These are phyloP conservation scores for Nitzschia putrida DNA, from an alignment of 108 stramenopile genomes.

Conservation along the genomic window DNA sequence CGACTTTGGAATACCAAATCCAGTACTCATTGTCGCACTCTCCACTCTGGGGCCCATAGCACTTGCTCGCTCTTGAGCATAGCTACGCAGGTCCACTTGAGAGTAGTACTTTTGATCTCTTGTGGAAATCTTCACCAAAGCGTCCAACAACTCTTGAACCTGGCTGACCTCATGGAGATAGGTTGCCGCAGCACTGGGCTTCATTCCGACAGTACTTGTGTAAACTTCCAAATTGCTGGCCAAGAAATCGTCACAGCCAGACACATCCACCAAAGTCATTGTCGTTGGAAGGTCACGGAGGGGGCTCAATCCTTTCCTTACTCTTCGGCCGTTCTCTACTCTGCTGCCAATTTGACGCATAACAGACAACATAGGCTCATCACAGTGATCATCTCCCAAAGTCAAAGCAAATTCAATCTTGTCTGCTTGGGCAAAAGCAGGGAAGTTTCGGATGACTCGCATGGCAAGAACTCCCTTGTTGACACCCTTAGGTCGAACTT, in stretches of 20 bases:
- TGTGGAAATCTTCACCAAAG: conserved; percentile 75
- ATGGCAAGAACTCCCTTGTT: conserved; percentile 89
- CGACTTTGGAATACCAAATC: conserved; percentile 27
- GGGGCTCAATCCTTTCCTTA: conserved; percentile 53
- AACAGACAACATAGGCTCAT: conserved; percentile 95
- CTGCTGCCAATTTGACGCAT: conserved; percentile 83
- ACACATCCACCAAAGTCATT: conserved; percentile 76
- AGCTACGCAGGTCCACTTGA: conserved; percentile 60
- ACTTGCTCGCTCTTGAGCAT: conserved; percentile 9
- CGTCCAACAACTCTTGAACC: conserved; percentile 88
- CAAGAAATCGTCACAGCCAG: conserved; percentile 67
- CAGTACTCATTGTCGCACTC: conserved; percentile 15
- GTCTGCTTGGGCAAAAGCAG: conserved; percentile 43
- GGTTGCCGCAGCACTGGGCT: conserved; percentile 92
- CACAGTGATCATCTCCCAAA: conserved; percentile 92
- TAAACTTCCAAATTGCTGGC: conserved; percentile 72
- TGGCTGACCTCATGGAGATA: conserved; percentile 92
- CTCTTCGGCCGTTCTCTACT: conserved; percentile 41
- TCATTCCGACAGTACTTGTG: conserved; percentile 95
- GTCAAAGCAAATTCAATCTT: conserved; percentile 85
- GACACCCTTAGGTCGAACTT: conserved; percentile 85
- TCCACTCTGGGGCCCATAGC: not conserved
- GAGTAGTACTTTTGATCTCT: conserved; percentile 74
- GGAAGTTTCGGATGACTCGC: conserved; percentile 71
- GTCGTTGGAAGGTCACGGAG: conserved; percentile 69